Percentiles rank a stretch among this genome's conserved stretches.
phyloP scores from a whole-genome alignment of 768 basidiomycete genomes.

The Tubosaeta sp. region DNA sequence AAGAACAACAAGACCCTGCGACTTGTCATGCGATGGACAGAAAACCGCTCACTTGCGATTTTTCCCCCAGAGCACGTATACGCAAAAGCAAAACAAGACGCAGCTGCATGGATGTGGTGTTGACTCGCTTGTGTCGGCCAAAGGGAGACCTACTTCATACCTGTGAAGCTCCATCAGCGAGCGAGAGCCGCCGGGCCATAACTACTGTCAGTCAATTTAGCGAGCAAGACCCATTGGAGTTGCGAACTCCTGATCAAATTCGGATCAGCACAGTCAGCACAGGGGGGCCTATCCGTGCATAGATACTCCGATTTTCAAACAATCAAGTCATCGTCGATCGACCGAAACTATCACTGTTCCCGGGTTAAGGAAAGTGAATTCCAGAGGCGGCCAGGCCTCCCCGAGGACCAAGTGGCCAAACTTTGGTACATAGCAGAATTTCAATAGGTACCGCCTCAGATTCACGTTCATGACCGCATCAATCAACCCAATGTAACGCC shows the following conservation, averaged over 20 bases:
- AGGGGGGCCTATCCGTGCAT: neutral
- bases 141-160: constrained; percentile 12
- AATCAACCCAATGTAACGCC: too few species aligned
- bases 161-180: constrained; percentile 1
- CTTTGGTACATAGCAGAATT: too few species aligned
- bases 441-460: too few species aligned
- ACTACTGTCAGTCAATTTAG: neutral
- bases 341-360: too few species aligned
- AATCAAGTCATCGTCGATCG: too few species aligned
- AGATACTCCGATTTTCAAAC: too few species aligned
- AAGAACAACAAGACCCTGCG: constrained; percentile 3
- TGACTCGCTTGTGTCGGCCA: neutral
- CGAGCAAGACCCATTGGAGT: neutral
- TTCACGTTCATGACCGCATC: too few species aligned
- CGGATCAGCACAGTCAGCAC: neutral
- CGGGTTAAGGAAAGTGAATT: neutral
- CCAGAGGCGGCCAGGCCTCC: too few species aligned
- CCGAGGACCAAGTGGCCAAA: too few species aligned
- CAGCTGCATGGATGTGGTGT: constrained; percentile 1
- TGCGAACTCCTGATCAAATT: neutral
- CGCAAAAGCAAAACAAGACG: constrained; percentile 16
- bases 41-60: neutral
- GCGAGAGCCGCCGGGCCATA: constrained; percentile 2
- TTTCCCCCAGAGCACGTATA: constrained; percentile 12
- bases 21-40: neutral